A percentile compares a stretch with the other conserved stretches of the same genome.
Conservation (phyloP, 1,139 yeast genomes). For the Geotrichum phurueaensis region DNA sequence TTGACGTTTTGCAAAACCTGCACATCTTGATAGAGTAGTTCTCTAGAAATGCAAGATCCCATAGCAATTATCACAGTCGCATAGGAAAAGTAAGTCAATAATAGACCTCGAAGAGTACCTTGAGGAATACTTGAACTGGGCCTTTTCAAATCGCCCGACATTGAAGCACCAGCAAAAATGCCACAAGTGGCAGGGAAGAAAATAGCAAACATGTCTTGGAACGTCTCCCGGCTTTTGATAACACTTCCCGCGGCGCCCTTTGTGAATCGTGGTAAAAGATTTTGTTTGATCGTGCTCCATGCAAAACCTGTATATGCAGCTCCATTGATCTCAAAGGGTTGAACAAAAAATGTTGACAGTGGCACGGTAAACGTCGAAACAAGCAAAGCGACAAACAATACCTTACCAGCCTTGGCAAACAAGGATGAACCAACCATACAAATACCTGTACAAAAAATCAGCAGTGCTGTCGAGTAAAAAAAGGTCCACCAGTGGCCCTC, state of each 20-base stretch:
- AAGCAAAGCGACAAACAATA: conserved; percentile 62
- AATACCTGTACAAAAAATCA: conserved; percentile 67
- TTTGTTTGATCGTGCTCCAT: conserved; percentile 57
- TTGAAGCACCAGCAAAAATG: conserved; percentile 96
- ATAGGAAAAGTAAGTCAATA: conserved; percentile 69
- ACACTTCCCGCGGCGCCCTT: conserved; percentile 90
- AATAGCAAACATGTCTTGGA: conserved; percentile 82
- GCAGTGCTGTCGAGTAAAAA: conserved; percentile 56
- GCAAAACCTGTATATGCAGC: conserved; percentile 66
- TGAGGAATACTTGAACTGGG: conserved; percentile 87
- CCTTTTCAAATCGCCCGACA: conserved; percentile 87
- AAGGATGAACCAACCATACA: conserved; percentile 78
- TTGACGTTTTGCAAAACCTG: conserved; percentile 81
- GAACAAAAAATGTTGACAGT: conserved; percentile 58
- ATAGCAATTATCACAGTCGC: conserved; percentile 68
- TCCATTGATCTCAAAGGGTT: conserved; percentile 47
- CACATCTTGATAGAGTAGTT: conserved; percentile 65
- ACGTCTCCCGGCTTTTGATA: conserved; percentile 58
- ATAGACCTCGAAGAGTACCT: conserved; percentile 80
- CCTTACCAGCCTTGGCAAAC: conserved; percentile 78
- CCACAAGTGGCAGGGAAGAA: conserved; percentile 98
- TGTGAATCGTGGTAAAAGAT: conserved; percentile 73
- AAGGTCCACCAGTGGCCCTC: conserved; percentile 54
- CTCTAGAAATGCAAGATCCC: conserved; percentile 76
- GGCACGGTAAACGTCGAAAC: conserved; percentile 80